These are phyloP conservation scores for Xylaria castorea DNA, from an alignment of 495 filamentous ascomycete species.

Conservation along the genomic window DNA sequence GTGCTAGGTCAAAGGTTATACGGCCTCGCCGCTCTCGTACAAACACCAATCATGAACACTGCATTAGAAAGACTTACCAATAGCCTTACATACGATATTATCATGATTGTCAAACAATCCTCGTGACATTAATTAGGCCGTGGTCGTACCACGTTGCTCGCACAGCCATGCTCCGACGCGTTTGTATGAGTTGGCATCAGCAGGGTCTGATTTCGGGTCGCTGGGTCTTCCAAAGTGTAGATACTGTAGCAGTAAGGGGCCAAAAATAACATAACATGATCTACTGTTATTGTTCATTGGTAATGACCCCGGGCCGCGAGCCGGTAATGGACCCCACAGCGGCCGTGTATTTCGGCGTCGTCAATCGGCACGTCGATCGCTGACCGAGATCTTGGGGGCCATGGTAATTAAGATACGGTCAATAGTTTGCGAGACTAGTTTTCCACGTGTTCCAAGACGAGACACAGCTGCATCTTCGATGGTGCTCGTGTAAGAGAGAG, in stretches of 20 bases:
- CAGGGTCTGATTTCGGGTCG: slow-evolving; percentile 19
- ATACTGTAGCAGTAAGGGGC: slow-evolving; percentile 1
- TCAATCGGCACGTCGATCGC: slow-evolving; percentile 12
- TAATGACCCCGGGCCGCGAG: background rate
- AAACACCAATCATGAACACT: background rate
- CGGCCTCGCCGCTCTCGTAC: slow-evolving; percentile 1
- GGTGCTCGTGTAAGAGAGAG: background rate
- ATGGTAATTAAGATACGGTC: background rate
- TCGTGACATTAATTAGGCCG: background rate
- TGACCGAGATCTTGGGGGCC: slow-evolving; percentile 26
- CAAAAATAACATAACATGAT: slow-evolving; percentile 9
- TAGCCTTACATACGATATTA: background rate
- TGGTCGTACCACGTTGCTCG: slow-evolving; percentile 4
- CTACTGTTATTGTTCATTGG: background rate
- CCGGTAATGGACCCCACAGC: slow-evolving; percentile 19
- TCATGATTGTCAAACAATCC: background rate
- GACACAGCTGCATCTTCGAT: background rate
- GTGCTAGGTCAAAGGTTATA: slow-evolving; percentile 2
- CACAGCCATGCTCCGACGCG: background rate
- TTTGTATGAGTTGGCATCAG: slow-evolving; percentile 10
- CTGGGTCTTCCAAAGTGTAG: background rate
- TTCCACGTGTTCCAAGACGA: slow-evolving; percentile 15
- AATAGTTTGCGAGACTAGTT: background rate
- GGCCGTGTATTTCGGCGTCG: slow-evolving; percentile 17
- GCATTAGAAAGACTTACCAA: too few relatives aligned